Evolutionary conservation across 176 grass and related monocot species (phyloP).

Genomic region (Oryza punctata): DNA sequence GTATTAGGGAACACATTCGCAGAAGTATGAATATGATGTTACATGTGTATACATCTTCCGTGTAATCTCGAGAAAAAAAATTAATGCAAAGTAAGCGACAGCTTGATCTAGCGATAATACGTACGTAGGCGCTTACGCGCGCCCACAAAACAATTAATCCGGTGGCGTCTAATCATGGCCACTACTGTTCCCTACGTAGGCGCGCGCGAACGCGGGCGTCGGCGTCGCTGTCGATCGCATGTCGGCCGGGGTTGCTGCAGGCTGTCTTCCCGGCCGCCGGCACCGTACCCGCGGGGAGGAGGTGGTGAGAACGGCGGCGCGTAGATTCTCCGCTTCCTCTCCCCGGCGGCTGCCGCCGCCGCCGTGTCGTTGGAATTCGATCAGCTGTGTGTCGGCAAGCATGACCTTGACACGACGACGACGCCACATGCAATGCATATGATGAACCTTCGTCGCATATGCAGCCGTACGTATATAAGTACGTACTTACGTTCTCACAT

Average conservation of each 20-base stretch:
- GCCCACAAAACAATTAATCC: not conserved
- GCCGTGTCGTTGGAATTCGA: not conserved
- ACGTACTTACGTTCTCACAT: not conserved
- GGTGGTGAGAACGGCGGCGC: not conserved
- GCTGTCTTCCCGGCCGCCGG: not conserved
- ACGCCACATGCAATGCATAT: not conserved
- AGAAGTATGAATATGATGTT: rapidly evolving
- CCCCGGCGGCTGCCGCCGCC: not conserved
- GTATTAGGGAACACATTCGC: too few relatives aligned
- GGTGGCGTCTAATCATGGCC: not conserved
- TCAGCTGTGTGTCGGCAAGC: not conserved
- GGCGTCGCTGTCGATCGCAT: not conserved
- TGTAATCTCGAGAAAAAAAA: too few relatives aligned
- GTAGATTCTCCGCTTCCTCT: not conserved
- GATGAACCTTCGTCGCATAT: not conserved
- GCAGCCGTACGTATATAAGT: not conserved
- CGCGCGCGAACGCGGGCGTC: too few relatives aligned
- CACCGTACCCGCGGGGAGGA: not conserved
- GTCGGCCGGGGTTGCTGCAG: not conserved
- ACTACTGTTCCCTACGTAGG: not conserved
- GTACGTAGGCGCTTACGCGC: not conserved
- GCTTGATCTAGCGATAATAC: not conserved
- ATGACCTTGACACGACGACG: not conserved
- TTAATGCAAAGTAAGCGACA: too few relatives aligned
- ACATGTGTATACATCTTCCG: too few relatives aligned